phyloP scores from a whole-genome alignment of 371 early-diverging fungal species.

The Mortierella sp. region DNA sequence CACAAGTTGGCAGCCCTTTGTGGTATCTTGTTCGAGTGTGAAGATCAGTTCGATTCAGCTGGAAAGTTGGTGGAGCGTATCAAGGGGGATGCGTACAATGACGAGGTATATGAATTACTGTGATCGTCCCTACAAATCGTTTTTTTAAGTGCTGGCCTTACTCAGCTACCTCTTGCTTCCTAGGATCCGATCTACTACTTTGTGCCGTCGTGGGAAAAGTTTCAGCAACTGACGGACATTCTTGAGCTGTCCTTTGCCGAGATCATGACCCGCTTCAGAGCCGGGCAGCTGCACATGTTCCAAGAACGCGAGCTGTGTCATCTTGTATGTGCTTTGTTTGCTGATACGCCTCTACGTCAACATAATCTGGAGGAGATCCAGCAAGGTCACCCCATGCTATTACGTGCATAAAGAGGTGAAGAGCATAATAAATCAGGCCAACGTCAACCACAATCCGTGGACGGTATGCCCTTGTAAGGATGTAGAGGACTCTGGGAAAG shows the following conservation, averaged over 20 bases:
- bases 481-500: too few species aligned
- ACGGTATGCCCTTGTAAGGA: too few species aligned
- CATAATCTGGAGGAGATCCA: conserved; percentile 72
- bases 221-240: conserved; percentile 68
- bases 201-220: conserved; percentile 67
- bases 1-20: conserved; percentile 64
- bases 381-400: conserved; percentile 41
- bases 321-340: conserved; percentile 75
- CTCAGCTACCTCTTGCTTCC: background rate
- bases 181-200: conserved; percentile 52
- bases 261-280: conserved; percentile 71
- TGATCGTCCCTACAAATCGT: too few species aligned
- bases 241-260: conserved; percentile 76
- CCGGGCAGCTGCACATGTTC: conserved; percentile 67
- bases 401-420: background rate
- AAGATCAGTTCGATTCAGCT: conserved; percentile 61
- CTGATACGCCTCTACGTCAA: conserved; percentile 73
- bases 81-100: conserved; percentile 48
- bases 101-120: conserved; percentile 21
- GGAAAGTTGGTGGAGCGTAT: conserved; percentile 55
- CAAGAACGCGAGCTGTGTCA: conserved; percentile 63
- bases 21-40: conserved; percentile 63
- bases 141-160: background rate
- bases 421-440: too few species aligned
- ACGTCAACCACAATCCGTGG: too few species aligned